Evolutionary conservation across 305 asterid genomes (phyloP), one percentile per base, ranked within the genome.

Genomic region (Fraxinus platypoda): DNA sequence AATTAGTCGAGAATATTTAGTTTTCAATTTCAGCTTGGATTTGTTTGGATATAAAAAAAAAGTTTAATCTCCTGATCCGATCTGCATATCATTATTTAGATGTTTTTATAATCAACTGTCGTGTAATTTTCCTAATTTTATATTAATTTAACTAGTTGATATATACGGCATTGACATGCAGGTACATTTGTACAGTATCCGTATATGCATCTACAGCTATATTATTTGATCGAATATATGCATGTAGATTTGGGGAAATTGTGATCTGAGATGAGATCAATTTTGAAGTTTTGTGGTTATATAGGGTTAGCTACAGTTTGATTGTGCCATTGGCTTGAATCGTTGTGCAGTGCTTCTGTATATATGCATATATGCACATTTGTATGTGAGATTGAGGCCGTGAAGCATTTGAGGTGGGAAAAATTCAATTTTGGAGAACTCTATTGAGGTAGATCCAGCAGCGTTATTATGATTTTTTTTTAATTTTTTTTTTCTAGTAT

Each of bases 11-110:
- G 49, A 72, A 12, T 28, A 15, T 13, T 31, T 30, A 70, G 37
- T 31, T 33, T 8, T 77, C 46, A 59, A 75, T 70, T 78, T 54
- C 23, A 34, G 26, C 78, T 66, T 23, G 73, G 52, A 38, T 70
- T 66, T 70, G 78, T 38, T 76, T 57, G 2, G 79, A 34, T 59
- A 6, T 54, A 7, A 38, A 38, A n/a, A 19, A 12, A 49, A 78
- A 73, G 74, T 54, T 79, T 52, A 13, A 82, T 81, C 81, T 76
- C 86, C 86, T 84, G 92, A 90, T 90, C 89, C 75, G 91, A 87
- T 93, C 91, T 87, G 87, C 80, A 80, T 49, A 77, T 74, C 83
- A 31, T 62, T 81, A 6, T 62, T 4, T 33, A 57, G 30, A 23
- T 75, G 12, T 12, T 74, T 43, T 83, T 71, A 35, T 77, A 75